Conservation (phyloP, 2,329 filamentous ascomycete genomes). For the Nemania serpens region DNA sequence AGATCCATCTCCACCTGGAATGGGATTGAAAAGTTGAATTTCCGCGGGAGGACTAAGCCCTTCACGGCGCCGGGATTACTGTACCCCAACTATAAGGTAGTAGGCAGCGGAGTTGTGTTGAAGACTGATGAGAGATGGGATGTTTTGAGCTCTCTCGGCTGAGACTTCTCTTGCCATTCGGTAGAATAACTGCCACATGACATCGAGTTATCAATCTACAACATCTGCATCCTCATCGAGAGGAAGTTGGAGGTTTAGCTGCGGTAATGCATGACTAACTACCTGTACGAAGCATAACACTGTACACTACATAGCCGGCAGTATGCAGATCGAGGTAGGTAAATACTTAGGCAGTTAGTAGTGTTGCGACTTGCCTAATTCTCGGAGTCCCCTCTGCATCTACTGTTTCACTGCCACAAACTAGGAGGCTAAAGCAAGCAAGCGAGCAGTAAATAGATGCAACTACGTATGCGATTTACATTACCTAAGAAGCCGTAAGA, state of each 20-base stretch:
- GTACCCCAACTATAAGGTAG: neutral
- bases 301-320: no score
- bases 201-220: neutral
- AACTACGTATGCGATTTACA: neutral
- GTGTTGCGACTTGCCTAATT: conserved; percentile 8
- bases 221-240: neutral
- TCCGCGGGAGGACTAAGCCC: conserved; percentile 2
- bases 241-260: no score
- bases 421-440: conserved; percentile 3
- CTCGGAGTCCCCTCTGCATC: conserved; percentile 18
- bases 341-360: no score
- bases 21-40: conserved; percentile 9
- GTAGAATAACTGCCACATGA: conserved; percentile 8
- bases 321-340: no score
- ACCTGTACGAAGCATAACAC: no score
- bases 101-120: neutral
- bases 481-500: neutral
- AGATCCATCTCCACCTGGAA: conserved; percentile 17
- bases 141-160: conserved; percentile 12
- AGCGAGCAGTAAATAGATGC: conserved; percentile 1
- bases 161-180: neutral
- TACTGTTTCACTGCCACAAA: conserved; percentile 12
- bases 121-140: neutral
- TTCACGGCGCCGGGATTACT: neutral
- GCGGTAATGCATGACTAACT: no score